Percentiles rank a stretch among this genome's conserved stretches.
phyloP scores from a whole-genome alignment of 352 stramenopile genomes.

The Phytophthora pinifolia region DNA sequence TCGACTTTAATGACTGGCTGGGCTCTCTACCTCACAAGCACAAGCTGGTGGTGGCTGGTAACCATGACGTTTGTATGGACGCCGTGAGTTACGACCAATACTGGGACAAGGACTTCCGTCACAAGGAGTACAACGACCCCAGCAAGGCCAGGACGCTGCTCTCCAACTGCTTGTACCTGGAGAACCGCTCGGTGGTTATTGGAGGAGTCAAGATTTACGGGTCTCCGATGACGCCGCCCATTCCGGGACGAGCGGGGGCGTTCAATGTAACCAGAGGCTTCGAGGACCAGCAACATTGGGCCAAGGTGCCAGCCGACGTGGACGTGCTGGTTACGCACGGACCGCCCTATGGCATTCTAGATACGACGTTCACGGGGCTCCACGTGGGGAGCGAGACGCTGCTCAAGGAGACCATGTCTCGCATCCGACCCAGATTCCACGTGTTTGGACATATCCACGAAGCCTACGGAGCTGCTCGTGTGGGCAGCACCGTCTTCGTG shows the following conservation, averaged over 20 bases:
- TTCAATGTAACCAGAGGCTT: constrained; percentile 75
- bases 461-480: constrained; percentile 70
- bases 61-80: constrained; percentile 84
- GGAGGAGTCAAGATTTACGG: constrained; percentile 77
- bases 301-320: constrained; percentile 65
- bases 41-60: constrained; percentile 83
- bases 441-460: constrained; percentile 94
- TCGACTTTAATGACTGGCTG: constrained; percentile 80
- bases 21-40: constrained; percentile 65
- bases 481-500: constrained; percentile 86
- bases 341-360: constrained; percentile 84
- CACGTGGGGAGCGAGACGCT: constrained; percentile 83
- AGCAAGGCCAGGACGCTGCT: constrained; percentile 48
- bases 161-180: constrained; percentile 74
- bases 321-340: constrained; percentile 91
- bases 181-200: constrained; percentile 70
- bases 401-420: constrained; percentile 76
- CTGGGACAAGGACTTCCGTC: constrained; percentile 61
- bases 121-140: constrained; percentile 69
- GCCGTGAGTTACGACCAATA: constrained; percentile 60
- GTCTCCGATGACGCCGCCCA: constrained; percentile 74
- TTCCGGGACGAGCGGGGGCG: constrained; percentile 63
- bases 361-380: constrained; percentile 61
- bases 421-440: constrained; percentile 80
- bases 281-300: constrained; percentile 66